Base-by-base conservation (phyloP, 2,329 filamentous ascomycete species). In the Colletotrichum orbiculare region DNA sequence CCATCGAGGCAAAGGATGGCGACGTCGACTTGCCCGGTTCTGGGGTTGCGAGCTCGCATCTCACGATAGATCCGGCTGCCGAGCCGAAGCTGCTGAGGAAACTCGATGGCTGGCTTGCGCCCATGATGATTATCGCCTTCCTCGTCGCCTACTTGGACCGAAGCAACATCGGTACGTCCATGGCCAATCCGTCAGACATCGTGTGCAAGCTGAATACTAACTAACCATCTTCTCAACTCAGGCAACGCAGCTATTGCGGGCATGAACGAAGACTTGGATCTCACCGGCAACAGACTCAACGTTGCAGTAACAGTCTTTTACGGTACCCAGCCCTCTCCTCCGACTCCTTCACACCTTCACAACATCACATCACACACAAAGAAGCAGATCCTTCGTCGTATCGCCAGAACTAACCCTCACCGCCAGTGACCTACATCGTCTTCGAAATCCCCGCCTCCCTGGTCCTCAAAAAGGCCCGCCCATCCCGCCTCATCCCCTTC, bases 301-400 rank as follows among this genome's bases (percentile, higher is more conserved):
- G 81, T 73, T 2, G 83, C 69, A 0, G 69, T 71, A 17, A 68
- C 67, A 10, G 60, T 86, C 52, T 84, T 86, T 69, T 85, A 84
- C 64, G 62, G 62, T 61, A 45, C 46, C 68, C 81, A 2, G 77
- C 79, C 41, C 81, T 81, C 68, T 79, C 76, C 11, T 69, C 78
- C 41, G 77, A 39, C 0, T 10, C 0, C 1, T 25, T 25, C 17
- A 3, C 17, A 42, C 0, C 1, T 25, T 25, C 17, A 3, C 17
- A 42, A 10, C 0, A 46, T n/a, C 1, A 17, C 77, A 56, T 15
- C 80, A 81, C 54, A 73, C 81, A 33, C 71, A 89, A 5, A 87
- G 87, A 17, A 17, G 1, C 17, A 17, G 17, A 17, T 17, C 17
- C 17, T 17, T 17, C 17, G 17, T 17, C 17, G 2, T 17, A 17